Evolutionary conservation across 495 filamentous ascomycete species (phyloP).

Genomic region (Melanomma pulvis-pyrius): DNA sequence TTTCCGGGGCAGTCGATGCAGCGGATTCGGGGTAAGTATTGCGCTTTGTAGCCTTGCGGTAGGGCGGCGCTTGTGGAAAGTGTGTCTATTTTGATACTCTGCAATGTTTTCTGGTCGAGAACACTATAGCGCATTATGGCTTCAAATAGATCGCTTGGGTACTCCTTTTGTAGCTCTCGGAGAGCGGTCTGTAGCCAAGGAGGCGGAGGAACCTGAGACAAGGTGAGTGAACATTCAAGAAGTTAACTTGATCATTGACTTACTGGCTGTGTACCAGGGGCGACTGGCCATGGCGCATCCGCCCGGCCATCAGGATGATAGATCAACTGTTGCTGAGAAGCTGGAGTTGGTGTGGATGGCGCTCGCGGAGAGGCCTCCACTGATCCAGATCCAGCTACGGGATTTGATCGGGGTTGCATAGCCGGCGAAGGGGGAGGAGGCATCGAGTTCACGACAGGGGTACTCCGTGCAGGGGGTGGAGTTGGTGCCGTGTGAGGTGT

Average conservation of each 20-base stretch:
- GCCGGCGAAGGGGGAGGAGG: slow-evolving; percentile 56
- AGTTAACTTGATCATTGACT: slow-evolving; percentile 1
- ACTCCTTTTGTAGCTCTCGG: slow-evolving; percentile 59
- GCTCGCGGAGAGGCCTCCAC: slow-evolving; percentile 30
- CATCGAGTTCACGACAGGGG: slow-evolving; percentile 62
- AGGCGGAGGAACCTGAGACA: slow-evolving; percentile 70
- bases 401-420: slow-evolving; percentile 28
- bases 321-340: slow-evolving; percentile 27
- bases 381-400: slow-evolving; percentile 34
- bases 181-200: slow-evolving; percentile 75
- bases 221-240: slow-evolving; percentile 10
- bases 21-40: slow-evolving; percentile 80
- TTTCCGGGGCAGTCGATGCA: slow-evolving; percentile 93
- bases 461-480: slow-evolving; percentile 55
- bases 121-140: slow-evolving; percentile 82
- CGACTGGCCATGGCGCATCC: slow-evolving; percentile 35
- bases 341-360: slow-evolving; percentile 10
- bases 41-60: slow-evolving; percentile 63
- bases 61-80: slow-evolving; percentile 52
- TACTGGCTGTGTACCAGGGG: slow-evolving; percentile 20
- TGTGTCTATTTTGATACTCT: slow-evolving; percentile 52
- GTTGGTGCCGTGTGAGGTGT: slow-evolving; percentile 51
- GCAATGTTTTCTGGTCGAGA: slow-evolving; percentile 67
- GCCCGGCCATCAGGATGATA: slow-evolving; percentile 38
- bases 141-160: slow-evolving; percentile 81